Conservation (phyloP, 257 asterid species). For the Rehmannia glutinosa region DNA sequence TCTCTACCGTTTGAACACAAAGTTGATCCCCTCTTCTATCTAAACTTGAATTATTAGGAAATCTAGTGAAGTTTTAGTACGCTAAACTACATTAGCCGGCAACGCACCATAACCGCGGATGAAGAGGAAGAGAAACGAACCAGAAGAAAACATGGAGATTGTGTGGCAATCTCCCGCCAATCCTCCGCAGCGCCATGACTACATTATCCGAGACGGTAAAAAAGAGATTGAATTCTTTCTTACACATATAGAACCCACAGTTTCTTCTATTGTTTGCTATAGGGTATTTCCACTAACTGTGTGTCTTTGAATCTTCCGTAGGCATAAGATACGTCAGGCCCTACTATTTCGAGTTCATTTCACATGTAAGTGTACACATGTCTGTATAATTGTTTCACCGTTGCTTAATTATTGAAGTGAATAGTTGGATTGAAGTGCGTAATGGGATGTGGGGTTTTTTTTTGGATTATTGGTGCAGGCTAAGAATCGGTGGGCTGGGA, state of each 20-base stretch:
- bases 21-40: no score
- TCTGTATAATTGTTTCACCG: neutral
- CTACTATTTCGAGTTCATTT: conserved; percentile 92
- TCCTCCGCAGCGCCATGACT: conserved; percentile 87
- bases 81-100: no score
- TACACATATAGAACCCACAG: neutral
- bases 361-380: conserved; percentile 53
- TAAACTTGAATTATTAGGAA: no score
- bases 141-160: conserved; percentile 59
- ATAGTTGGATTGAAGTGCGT: neutral
- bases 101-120: no score
- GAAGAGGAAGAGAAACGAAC: conserved; percentile 30
- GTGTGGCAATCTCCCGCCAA: conserved; percentile 93
- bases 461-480: conserved; percentile 45
- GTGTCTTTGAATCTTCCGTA: conserved; percentile 26
- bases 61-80: no score
- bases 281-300: neutral
- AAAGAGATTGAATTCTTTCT: no score
- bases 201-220: conserved; percentile 68
- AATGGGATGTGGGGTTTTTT: conserved; percentile 7
- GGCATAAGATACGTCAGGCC: conserved; percentile 91
- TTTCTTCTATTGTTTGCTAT: neutral
- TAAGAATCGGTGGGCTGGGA: conserved; percentile 85
- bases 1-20: no score
- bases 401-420: neutral